Evolutionary conservation across 1,284 basidiomycete species (phyloP).

Genomic region (Peniophora sp.): DNA sequence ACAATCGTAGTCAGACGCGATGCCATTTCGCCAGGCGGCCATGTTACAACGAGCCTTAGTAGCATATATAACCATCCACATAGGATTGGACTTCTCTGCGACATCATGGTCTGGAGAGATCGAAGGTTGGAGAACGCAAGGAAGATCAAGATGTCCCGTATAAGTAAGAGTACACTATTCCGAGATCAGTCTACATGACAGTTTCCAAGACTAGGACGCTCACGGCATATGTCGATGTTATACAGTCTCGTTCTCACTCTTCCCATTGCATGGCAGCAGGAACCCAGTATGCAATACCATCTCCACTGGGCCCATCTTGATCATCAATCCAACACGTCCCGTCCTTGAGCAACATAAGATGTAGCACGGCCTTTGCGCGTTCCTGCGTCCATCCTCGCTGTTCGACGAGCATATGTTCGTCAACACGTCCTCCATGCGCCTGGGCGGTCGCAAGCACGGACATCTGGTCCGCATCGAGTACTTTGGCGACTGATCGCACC

Average conservation of each 20-base stretch:
- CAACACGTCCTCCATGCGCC: constrained; percentile 56
- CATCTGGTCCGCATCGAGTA: constrained; percentile 79
- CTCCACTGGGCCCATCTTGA: constrained; percentile 49
- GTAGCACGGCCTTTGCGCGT: constrained; percentile 70
- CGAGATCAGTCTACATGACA: too few species aligned
- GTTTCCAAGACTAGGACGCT: too few species aligned
- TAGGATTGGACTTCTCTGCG: too few species aligned
- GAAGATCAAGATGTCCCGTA: too few species aligned
- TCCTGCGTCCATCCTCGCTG: constrained; percentile 73
- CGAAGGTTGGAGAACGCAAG: too few species aligned
- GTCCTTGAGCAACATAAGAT: constrained; percentile 86
- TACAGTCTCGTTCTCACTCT: too few species aligned
- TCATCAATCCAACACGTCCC: constrained; percentile 94
- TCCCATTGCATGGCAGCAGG: constrained; percentile 81
- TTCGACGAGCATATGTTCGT: constrained; percentile 47
- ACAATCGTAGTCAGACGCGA: constrained; percentile 67
- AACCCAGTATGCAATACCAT: constrained; percentile 70
- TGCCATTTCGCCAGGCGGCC: constrained; percentile 76
- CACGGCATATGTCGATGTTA: too few species aligned
- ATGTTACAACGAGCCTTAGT: too few species aligned
- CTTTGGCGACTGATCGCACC: constrained; percentile 67
- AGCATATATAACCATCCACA: too few species aligned
- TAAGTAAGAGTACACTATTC: too few species aligned
- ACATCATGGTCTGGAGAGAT: too few species aligned
- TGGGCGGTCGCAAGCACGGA: constrained; percentile 70